Evolutionary conservation across 139 green algal species (phyloP), one percentile per base, ranked within the genome.

Genomic region (Micractinium conductrix): DNA sequence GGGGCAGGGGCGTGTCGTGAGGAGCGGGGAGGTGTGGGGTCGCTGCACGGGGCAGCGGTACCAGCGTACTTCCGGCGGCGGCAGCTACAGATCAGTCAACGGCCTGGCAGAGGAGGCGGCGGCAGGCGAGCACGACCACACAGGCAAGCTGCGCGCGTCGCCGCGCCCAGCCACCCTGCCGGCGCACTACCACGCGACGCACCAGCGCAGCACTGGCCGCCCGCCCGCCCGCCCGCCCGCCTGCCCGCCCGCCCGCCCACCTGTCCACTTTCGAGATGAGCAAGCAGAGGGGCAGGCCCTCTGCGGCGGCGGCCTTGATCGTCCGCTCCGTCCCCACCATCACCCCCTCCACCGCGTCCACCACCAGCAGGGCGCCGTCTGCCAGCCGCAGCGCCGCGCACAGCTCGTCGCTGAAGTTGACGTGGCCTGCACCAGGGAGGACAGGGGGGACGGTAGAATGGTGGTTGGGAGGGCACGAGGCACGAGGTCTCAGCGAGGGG

Each of bases 371-470:
- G 45, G 96, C 75, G 68, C 96, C 96, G 85, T 98, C 96, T 16
- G 92, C 89, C 65, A 98, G 86, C 19, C 95, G 90, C 90, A 97
- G 87, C 17, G 94, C 92, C 19, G 94, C 95, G 4, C 89, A 94
- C 43, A 98, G 91, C 91, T 99, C 97, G 80, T 99, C 97, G 28
- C 94, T 95, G 90, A 99, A 99, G 93, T 99, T 98, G 69, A 97
- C 91, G 88, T 99, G 97, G 19, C 96, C 95, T 89, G 90, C 63
- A 10, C 43, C 7, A 40, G 42, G 43, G 71, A 78, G 38, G 70
- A 35, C 38, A 38, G 9, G 40, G 30, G 33, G 63, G 9, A 70
- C 9, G 63, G 53, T 4, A 62, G 53, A 21, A 22, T 19, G 6
- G 7, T 37, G 70, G 40, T 30, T 30, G 17, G 38, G 70, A 16